Percentiles rank a stretch among this genome's conserved stretches.
phyloP scores from a whole-genome alignment of 768 basidiomycete genomes.

The Baorangia bicolor region DNA sequence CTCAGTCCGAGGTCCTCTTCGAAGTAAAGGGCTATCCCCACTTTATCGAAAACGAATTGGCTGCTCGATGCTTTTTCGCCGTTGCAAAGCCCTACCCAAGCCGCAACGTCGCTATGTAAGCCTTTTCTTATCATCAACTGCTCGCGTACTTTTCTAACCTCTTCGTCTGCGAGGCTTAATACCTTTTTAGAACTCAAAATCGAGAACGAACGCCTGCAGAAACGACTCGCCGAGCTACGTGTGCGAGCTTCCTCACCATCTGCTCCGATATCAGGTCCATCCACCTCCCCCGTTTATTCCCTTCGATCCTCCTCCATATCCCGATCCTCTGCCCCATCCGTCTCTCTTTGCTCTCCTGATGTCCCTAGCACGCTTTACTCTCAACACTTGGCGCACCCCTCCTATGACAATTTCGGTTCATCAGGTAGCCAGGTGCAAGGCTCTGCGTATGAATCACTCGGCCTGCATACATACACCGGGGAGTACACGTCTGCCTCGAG shows the following conservation, averaged over 20 bases:
- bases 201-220: constrained; percentile 80
- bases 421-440: constrained; percentile 10
- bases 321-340: constrained; percentile 20
- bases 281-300: constrained; percentile 25
- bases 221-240: constrained; percentile 51
- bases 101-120: constrained; percentile 67
- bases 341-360: constrained; percentile 12
- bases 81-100: constrained; percentile 78
- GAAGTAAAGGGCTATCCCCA: constrained; percentile 70
- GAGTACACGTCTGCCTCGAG: constrained; percentile 15
- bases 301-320: constrained; percentile 30
- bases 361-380: constrained; percentile 16
- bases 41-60: constrained; percentile 36
- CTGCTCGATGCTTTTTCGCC: constrained; percentile 66
- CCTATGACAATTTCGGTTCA: constrained; percentile 19
- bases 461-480: constrained; percentile 13
- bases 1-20: constrained; percentile 55
- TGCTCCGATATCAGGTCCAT: constrained; percentile 11
- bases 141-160: neutral
- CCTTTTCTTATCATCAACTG: neutral
- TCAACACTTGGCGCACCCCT: constrained; percentile 3
- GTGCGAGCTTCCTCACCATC: constrained; percentile 21
- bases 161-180: constrained; percentile 50
- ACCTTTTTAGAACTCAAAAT: constrained; percentile 80
- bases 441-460: constrained; percentile 21